Conservation (phyloP, 176 grass and related monocot species). For the Zizania latifolia region DNA sequence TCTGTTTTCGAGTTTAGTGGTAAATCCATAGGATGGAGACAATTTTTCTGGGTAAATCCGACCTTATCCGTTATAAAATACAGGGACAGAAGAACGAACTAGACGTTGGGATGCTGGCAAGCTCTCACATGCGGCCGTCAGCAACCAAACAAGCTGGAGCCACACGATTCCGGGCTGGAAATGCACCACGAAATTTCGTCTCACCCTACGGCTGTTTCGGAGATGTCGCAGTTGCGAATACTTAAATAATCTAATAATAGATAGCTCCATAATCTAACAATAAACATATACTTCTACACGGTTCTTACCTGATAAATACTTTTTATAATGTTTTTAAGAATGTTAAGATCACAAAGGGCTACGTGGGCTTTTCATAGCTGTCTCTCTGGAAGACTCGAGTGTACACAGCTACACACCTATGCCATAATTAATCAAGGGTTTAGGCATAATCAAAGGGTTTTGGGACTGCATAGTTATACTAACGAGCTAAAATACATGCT, state of each 20-base stretch:
- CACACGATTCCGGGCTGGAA: background rate
- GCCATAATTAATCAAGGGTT: background rate
- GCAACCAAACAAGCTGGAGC: background rate
- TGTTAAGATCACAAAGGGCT: too few species aligned
- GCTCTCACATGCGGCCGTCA: background rate
- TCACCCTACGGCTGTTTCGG: too few species aligned
- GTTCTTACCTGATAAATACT: too few species aligned
- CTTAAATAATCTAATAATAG: too few species aligned
- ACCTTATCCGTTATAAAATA: background rate
- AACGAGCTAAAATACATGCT: too few species aligned
- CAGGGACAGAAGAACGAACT: background rate
- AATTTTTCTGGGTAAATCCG: background rate
- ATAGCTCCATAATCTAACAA: too few species aligned
- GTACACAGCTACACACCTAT: background rate
- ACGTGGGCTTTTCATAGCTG: too few species aligned
- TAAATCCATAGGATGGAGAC: too few species aligned
- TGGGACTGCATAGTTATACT: background rate
- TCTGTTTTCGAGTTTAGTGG: too few species aligned
- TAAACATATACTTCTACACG: too few species aligned
- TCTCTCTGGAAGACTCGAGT: background rate
- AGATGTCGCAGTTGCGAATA: background rate
- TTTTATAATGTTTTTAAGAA: too few species aligned
- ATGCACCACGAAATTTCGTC: background rate
- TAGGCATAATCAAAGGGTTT: background rate
- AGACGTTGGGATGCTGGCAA: background rate